Evolutionary conservation across 352 stramenopile species (phyloP).

Genomic region (Phytophthora fragariaefolia): DNA sequence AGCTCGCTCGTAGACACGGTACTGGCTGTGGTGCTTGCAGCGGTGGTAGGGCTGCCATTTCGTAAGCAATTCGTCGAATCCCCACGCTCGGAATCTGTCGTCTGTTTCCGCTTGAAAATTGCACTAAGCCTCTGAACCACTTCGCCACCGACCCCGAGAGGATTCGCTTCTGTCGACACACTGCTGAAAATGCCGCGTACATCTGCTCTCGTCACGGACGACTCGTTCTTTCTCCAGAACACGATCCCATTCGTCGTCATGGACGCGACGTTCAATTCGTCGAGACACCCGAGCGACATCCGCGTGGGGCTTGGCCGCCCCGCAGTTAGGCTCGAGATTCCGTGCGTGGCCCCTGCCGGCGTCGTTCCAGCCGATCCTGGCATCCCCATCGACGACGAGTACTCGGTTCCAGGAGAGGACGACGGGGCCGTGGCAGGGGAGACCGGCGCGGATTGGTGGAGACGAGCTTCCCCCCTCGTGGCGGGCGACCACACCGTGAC

Average conservation of each 20-base stretch:
- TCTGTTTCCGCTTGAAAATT: constrained; percentile 51
- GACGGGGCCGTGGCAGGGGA: constrained; percentile 31
- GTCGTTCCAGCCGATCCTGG: neutral
- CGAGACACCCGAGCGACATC: constrained; percentile 56
- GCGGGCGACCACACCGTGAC: constrained; percentile 32
- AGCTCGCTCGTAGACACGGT: constrained; percentile 37
- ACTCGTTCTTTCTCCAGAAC: constrained; percentile 68
- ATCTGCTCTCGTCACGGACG: constrained; percentile 43
- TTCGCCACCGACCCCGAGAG: constrained; percentile 65
- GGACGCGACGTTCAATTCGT: constrained; percentile 67
- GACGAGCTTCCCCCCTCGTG: constrained; percentile 10
- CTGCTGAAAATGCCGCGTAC: constrained; percentile 47
- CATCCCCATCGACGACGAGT: constrained; percentile 11
- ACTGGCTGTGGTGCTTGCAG: constrained; percentile 20
- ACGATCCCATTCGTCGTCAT: constrained; percentile 69
- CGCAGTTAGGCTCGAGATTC: constrained; percentile 6
- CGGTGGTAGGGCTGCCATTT: constrained; percentile 34
- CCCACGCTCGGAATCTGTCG: constrained; percentile 14
- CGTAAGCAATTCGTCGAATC: constrained; percentile 38
- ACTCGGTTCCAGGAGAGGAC: constrained; percentile 36
- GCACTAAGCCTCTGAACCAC: constrained; percentile 56
- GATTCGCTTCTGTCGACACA: constrained; percentile 44
- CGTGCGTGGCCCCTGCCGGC: constrained; percentile 14
- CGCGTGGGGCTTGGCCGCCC: constrained; percentile 25
- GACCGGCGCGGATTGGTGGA: constrained; percentile 27